Base-by-base conservation (phyloP, 345 rosid genomes). In the Microcos paniculata region DNA sequence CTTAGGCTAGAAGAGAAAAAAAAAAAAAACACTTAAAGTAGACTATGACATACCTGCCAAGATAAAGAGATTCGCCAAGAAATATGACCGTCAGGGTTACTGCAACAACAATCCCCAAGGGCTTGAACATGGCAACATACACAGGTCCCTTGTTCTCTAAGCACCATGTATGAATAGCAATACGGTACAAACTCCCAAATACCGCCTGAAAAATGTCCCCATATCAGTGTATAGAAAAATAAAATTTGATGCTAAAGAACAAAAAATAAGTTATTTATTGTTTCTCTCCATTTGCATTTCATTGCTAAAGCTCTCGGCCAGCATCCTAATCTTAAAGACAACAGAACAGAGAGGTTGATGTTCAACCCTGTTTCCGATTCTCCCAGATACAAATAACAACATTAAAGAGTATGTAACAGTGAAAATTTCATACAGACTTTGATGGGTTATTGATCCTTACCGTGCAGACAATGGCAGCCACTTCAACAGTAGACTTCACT, bases 121-220 rank as follows among this genome's bases (percentile, higher is more conserved):
- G 87, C 81, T 63, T 82, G 85, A 86, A 86, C 84, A 86, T 80
- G 72, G 87, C 66, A 10, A 86, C 89, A 45, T 62, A 84, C 1
- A 82, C 71, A 14, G 86, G 84, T 12, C 89, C 87, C 33, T 76
- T 86, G 77, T 59, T 75, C 12, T 42, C 63, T 68, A 80, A 46
- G 83, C 84, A 78, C 89, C 89, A 84, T 31, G 89, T 82, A 45
- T 82, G 83, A 23, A 80, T 52, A 10, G 63, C 62, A 24, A 82
- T 84, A 1, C 85, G 72, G 53, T 61, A 82, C 61, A 83, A 18
- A 76, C 85, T 83, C 62, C 82, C 86, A 23, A 86, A 77, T 71
- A 80, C 40, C 12, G 84, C 87, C 88, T 83, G 62, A 24, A 62
- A 38, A 24, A 53, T n/a, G 6, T 28, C 10, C 3, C 8, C 45